phyloP scores from a whole-genome alignment of 2,329 filamentous ascomycete species.

The Cladosporium oxysporum region DNA sequence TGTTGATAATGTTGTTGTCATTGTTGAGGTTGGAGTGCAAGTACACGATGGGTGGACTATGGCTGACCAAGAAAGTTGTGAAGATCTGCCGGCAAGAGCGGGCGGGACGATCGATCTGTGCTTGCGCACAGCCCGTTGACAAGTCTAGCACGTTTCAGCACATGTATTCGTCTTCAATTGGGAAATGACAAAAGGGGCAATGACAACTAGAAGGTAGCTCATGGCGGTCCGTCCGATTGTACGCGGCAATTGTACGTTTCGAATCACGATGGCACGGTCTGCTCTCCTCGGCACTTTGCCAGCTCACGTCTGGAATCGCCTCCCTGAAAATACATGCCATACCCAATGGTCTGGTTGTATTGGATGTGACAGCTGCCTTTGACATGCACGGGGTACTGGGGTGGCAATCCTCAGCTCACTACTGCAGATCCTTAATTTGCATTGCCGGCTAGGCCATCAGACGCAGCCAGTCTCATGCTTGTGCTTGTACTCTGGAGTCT shows the following conservation, averaged over 20 bases:
- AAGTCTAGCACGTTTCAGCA: slow-evolving; percentile 6
- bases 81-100: neutral
- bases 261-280: neutral
- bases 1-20: neutral
- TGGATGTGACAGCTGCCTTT: neutral
- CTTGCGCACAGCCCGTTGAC: neutral
- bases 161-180: neutral
- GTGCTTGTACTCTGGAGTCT: neutral
- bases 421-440: neutral
- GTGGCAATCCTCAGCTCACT: neutral
- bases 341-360: neutral
- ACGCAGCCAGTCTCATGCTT: neutral
- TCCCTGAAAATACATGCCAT: neutral
- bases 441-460: neutral
- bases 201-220: neutral
- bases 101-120: neutral
- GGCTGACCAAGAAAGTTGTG: neutral
- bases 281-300: neutral
- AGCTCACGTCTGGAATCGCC: neutral
- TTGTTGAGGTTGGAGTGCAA: neutral
- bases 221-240: neutral
- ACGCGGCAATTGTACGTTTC: neutral
- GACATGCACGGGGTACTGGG: neutral
- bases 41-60: neutral
- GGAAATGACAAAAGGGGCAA: slow-evolving; percentile 6